Evolutionary conservation across 164 flowering plant genomes (phyloP).

Genomic region (Vitis labrusca): DNA sequence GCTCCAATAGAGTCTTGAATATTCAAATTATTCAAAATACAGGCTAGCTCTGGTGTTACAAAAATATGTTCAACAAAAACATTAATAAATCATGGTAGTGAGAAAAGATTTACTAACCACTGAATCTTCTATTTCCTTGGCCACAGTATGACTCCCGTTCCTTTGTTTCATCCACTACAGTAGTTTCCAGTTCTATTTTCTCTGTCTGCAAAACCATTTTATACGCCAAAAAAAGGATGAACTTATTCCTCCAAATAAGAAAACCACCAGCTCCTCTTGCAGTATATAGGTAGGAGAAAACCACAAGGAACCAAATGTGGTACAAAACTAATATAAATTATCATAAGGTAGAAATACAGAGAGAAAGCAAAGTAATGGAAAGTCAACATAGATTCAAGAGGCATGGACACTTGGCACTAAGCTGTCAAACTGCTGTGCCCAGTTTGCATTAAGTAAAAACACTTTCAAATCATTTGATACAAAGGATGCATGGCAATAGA

Average conservation of each 20-base stretch:
- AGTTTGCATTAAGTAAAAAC: not conserved
- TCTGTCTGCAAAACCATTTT: conserved; percentile 65
- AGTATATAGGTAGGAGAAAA: not conserved
- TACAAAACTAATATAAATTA: not conserved
- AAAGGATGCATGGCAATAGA: not conserved
- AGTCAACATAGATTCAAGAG: not conserved
- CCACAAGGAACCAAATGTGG: not conserved
- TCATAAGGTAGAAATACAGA: not conserved
- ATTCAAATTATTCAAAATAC: not conserved
- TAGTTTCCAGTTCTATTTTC: conserved; percentile 94
- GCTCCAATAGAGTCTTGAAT: not conserved
- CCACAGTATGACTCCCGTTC: conserved; percentile 82
- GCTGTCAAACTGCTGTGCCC: not conserved
- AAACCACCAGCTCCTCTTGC: not conserved
- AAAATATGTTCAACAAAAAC: not conserved
- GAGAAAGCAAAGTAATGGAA: no score
- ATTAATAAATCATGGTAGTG: not conserved
- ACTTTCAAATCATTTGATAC: not conserved
- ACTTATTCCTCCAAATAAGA: conserved; percentile 1
- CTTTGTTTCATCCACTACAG: conserved; percentile 97
- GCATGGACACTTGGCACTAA: not conserved
- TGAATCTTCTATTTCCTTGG: conserved; percentile 85
- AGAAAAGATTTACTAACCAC: conserved; percentile 61
- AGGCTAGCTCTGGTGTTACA: not conserved
- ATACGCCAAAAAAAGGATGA: not conserved